Evolutionary conservation across 2,329 filamentous ascomycete species (phyloP).

Genomic region (Fusarium sp.): DNA sequence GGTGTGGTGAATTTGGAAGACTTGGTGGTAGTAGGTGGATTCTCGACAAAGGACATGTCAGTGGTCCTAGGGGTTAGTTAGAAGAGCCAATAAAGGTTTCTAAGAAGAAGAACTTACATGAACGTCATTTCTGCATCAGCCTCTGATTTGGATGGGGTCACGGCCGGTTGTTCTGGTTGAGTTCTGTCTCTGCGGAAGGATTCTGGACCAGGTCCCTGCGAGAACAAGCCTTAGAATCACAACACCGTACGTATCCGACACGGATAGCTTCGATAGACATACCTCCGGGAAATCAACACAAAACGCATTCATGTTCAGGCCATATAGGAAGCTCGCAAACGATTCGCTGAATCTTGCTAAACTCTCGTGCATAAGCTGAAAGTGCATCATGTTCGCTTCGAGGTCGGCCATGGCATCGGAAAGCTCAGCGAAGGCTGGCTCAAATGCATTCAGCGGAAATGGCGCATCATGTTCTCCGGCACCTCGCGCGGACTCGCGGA

Average conservation of each 20-base stretch:
- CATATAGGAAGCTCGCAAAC: constrained; percentile 95
- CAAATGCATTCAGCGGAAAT: constrained; percentile 83
- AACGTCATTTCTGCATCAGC: constrained; percentile 82
- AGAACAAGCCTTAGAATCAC: constrained; percentile 11
- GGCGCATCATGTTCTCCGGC: constrained; percentile 63
- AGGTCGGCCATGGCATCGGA: constrained; percentile 94
- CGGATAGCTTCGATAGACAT: constrained; percentile 33
- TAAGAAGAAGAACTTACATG: constrained; percentile 67
- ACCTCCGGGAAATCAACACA: constrained; percentile 98
- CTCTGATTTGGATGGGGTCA: constrained; percentile 48
- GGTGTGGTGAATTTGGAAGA: constrained; percentile 60
- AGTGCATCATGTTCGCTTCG: constrained; percentile 96
- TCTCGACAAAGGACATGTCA: constrained; percentile 90
- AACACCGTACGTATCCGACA: not conserved
- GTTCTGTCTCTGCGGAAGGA: constrained; percentile 79
- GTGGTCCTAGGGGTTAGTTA: constrained; percentile 73
- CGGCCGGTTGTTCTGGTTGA: constrained; percentile 60
- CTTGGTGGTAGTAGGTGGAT: constrained; percentile 72
- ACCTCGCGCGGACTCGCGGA: constrained; percentile 78
- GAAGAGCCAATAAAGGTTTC: not conserved
- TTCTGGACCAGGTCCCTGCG: constrained; percentile 81
- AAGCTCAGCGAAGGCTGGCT: constrained; percentile 92
- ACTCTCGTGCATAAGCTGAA: constrained; percentile 97
- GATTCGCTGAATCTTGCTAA: constrained; percentile 93
- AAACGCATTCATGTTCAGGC: constrained; percentile 98